Evolutionary conservation across 169 alveolate species (phyloP).

Genomic region (Theileria sp.): DNA sequence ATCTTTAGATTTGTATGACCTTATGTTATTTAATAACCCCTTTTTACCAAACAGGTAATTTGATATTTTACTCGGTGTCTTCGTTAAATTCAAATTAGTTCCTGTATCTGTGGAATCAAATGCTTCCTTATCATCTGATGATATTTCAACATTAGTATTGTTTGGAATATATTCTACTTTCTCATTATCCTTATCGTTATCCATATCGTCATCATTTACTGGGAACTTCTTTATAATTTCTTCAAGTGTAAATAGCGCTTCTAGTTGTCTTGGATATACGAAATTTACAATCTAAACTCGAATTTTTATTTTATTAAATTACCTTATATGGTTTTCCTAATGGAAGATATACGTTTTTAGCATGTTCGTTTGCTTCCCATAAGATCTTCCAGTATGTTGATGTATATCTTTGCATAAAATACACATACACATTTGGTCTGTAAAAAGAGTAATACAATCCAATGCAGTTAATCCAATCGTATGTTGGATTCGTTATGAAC

Average conservation of each 20-base stretch:
- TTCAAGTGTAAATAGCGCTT: slow-evolving; percentile 63
- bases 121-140: slow-evolving; percentile 1
- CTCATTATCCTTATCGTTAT: neutral
- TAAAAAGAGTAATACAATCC: slow-evolving; percentile 52
- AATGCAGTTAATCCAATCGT: slow-evolving; percentile 51
- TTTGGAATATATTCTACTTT: neutral
- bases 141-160: neutral
- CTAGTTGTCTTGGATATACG: slow-evolving; percentile 60
- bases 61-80: slow-evolving; percentile 12
- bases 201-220: neutral
- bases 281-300: slow-evolving; percentile 32
- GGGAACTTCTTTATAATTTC: slow-evolving; percentile 55
- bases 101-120: slow-evolving; percentile 5
- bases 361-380: slow-evolving; percentile 69
- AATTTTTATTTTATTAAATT: neutral
- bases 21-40: slow-evolving; percentile 8
- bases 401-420: slow-evolving; percentile 65
- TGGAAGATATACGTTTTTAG: slow-evolving; percentile 58
- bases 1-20: slow-evolving; percentile 7
- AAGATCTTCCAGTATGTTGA: slow-evolving; percentile 68
- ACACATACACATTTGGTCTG: slow-evolving; percentile 54
- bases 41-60: slow-evolving; percentile 20
- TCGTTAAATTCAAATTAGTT: neutral
- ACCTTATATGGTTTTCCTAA: slow-evolving; percentile 57
- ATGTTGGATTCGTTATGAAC: slow-evolving; percentile 64